A percentile compares a stretch with the other conserved stretches of the same genome.
These are phyloP conservation scores for Cercospora berteroae DNA, from an alignment of 2,329 filamentous ascomycete genomes.

Conservation along the genomic window DNA sequence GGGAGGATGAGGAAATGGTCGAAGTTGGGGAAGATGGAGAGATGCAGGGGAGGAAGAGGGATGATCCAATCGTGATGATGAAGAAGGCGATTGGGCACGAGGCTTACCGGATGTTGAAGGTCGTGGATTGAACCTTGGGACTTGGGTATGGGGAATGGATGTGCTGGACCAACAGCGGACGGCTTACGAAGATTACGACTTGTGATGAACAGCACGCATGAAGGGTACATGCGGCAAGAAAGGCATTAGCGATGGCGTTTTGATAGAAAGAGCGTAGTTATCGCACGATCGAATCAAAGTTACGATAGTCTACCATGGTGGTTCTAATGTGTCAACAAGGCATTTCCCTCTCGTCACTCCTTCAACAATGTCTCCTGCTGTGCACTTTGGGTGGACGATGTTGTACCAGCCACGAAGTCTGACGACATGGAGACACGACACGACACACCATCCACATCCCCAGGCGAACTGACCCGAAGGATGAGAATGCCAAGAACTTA, in stretches of 20 bases:
- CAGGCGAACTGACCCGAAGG: too few relatives aligned
- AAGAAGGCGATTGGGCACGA: slow-evolving; percentile 54
- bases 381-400: not conserved
- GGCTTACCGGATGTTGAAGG: slow-evolving; percentile 56
- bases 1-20: slow-evolving; percentile 14
- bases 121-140: slow-evolving; percentile 50
- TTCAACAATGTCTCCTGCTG: not conserved
- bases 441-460: too few relatives aligned
- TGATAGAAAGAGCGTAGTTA: not conserved
- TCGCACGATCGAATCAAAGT: not conserved
- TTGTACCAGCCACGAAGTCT: not conserved
- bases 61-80: slow-evolving; percentile 48
- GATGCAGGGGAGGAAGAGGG: slow-evolving; percentile 37
- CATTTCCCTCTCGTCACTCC: not conserved
- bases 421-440: too few relatives aligned
- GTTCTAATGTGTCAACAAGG: not conserved
- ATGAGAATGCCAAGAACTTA: too few relatives aligned
- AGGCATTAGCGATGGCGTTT: not conserved
- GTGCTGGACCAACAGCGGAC: not conserved
- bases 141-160: not conserved
- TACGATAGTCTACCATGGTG: not conserved
- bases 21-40: slow-evolving; percentile 30
- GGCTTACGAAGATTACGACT: not conserved
- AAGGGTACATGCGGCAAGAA: not conserved
- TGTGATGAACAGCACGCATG: not conserved